Conservation (phyloP, 2,329 filamentous ascomycete genomes). For the Waltergamsia citrina region DNA sequence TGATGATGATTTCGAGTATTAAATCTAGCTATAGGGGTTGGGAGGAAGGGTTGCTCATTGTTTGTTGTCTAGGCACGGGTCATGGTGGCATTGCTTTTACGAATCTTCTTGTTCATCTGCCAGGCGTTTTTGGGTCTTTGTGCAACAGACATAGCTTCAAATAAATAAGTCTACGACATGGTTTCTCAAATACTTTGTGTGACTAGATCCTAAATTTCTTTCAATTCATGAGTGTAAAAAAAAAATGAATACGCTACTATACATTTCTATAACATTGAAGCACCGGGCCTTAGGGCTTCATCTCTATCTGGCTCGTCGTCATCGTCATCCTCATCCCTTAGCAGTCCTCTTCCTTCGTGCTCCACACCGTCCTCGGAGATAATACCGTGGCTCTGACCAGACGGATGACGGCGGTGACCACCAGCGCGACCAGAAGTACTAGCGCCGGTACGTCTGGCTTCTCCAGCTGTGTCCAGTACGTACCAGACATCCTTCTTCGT, state of each 20-base stretch:
- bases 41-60: no score
- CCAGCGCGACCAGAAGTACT: slow-evolving; percentile 8
- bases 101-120: no score
- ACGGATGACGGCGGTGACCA: background rate
- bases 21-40: no score
- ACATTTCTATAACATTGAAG: slow-evolving; percentile 5
- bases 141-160: background rate
- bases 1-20: slow-evolving; percentile 99
- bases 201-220: no score
- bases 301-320: slow-evolving; percentile 12
- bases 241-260: background rate
- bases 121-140: no score
- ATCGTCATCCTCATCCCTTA: slow-evolving; percentile 4
- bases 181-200: no score
- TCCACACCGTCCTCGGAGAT: background rate
- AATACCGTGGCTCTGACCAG: background rate
- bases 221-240: background rate
- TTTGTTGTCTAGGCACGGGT: no score
- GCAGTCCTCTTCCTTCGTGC: slow-evolving; percentile 4
- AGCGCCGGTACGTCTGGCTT: slow-evolving; percentile 39
- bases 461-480: slow-evolving; percentile 70
- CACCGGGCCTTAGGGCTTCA: slow-evolving; percentile 8
- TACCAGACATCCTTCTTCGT: slow-evolving; percentile 99
- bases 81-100: background rate
- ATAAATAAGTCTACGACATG: background rate